Evolutionary conservation across 1,139 yeast species (phyloP), one percentile per base, ranked within the genome.

Genomic region (Yamadazyma conglobata): DNA sequence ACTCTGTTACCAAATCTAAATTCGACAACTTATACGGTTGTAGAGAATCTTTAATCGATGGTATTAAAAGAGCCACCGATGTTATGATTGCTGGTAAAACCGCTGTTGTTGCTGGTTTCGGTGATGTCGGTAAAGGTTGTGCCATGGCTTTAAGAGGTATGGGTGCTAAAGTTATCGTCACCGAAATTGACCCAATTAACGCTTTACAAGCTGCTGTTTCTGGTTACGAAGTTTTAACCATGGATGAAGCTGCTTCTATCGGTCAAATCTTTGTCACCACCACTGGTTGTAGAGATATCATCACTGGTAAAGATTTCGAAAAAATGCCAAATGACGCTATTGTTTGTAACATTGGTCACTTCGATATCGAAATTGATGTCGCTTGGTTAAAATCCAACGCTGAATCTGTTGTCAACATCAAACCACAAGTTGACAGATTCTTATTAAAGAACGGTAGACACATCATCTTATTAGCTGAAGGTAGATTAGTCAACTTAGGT

Each of bases 111-210:
- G 97, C 97, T 44, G 99, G 99, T 70, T 91, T 81, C 77, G 99
- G 99, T 80, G 99, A 91, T 65, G 99, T 91, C 58, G 99, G 99
- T 76, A 91, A 91, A 77, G 99, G 99, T 69, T 91, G 98, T 77
- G 97, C 96, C 62, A 84, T 89, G 86, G 96, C 99, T 52, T 81
- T 93, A 58, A 86, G 89, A 73, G 91, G 95, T 60, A 89, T 91
- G 97, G 99, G 99, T 74, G 96, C 99, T 48, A 86, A 97, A 70
- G 99, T 91, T 54, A 78, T 93, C 50, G 86, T 91, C 58, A 84
- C 98, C 51, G 99, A 91, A 77, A 77, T 91, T 56, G 99, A 91
- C 69, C 99, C 99, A 60, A 91, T 91, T 73, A 91, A 91, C 68
- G 99, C 99, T 54, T 79, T 91, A 58, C 99, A 91, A 77, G 99